phyloP scores from a whole-genome alignment of 306 rosid species.

The Quercus aquifolioides region DNA sequence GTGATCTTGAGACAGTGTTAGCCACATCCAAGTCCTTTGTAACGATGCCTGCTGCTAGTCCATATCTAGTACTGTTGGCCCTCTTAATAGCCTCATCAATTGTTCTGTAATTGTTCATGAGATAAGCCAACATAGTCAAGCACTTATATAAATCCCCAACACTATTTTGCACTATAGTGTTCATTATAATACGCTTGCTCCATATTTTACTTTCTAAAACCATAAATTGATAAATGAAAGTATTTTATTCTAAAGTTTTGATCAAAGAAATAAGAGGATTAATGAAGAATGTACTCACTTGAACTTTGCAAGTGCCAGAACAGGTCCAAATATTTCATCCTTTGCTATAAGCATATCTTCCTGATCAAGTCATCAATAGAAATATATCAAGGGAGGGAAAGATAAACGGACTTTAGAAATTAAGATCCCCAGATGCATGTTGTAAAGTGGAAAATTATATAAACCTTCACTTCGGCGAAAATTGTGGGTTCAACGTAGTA shows the following conservation, averaged over 20 bases:
- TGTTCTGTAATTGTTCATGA: constrained; percentile 38
- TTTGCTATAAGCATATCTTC: constrained; percentile 66
- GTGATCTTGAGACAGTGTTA: constrained; percentile 83
- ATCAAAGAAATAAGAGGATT: neutral
- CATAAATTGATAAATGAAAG: too few species aligned
- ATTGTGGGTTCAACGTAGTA: constrained; percentile 85
- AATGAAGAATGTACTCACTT: constrained; percentile 42
- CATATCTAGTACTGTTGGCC: constrained; percentile 69
- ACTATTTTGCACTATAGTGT: too few species aligned
- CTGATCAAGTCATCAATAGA: constrained; percentile 17
- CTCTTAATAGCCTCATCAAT: constrained; percentile 68
- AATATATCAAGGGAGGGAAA: neutral
- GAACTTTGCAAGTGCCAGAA: constrained; percentile 64
- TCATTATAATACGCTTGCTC: too few species aligned
- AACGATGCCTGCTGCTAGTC: constrained; percentile 81
- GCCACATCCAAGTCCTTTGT: constrained; percentile 64
- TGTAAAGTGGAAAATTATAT: neutral
- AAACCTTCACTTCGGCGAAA: constrained; percentile 72
- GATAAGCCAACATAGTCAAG: neutral
- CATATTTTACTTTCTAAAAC: too few species aligned
- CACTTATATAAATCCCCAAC: neutral
- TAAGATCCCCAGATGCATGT: neutral
- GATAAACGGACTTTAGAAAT: neutral
- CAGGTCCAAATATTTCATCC: constrained; percentile 92
- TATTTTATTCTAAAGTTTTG: too few species aligned